Percentiles rank a stretch among this genome's conserved stretches.
Evolutionary conservation across 2,329 filamentous ascomycete species (phyloP).

Genomic region (Fusarium aywerte): DNA sequence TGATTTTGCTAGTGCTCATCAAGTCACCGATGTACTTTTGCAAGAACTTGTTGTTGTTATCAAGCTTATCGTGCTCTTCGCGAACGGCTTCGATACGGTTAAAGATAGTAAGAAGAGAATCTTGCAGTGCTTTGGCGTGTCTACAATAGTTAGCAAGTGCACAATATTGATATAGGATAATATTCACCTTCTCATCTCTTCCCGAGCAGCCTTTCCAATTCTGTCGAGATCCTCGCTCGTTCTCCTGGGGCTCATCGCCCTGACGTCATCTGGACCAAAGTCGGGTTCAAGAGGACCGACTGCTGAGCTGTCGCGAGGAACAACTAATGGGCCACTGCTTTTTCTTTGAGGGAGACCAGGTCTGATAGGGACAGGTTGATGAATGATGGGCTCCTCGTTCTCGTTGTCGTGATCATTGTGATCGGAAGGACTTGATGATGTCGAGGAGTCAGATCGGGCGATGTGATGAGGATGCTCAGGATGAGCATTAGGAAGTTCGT

Average conservation of each 20-base stretch:
- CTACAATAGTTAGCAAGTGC: conserved; percentile 57
- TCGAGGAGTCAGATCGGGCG: conserved; percentile 53
- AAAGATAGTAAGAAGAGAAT: conserved; percentile 87
- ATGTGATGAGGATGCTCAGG: conserved; percentile 49
- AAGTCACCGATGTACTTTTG: conserved; percentile 98
- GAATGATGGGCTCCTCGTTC: conserved; percentile 52
- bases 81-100: conserved; percentile 95
- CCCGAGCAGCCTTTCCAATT: conserved; percentile 83
- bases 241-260: conserved; percentile 92
- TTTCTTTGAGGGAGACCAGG: conserved; percentile 78
- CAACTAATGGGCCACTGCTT: conserved; percentile 84
- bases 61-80: conserved; percentile 94
- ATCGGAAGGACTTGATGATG: conserved; percentile 49
- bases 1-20: conserved; percentile 86
- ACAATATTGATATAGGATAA: conserved; percentile 6
- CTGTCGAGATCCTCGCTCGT: conserved; percentile 92
- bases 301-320: conserved; percentile 78
- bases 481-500: conserved; percentile 42
- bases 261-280: conserved; percentile 86
- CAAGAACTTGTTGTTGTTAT: conserved; percentile 95
- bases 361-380: conserved; percentile 65
- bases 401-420: conserved; percentile 41
- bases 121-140: conserved; percentile 88
- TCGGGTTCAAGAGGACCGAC: conserved; percentile 78
- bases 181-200: conserved; percentile 68